These are phyloP conservation scores for Aechmea fasciata DNA, from an alignment of 176 grass and related monocot genomes.

Conservation along the genomic window DNA sequence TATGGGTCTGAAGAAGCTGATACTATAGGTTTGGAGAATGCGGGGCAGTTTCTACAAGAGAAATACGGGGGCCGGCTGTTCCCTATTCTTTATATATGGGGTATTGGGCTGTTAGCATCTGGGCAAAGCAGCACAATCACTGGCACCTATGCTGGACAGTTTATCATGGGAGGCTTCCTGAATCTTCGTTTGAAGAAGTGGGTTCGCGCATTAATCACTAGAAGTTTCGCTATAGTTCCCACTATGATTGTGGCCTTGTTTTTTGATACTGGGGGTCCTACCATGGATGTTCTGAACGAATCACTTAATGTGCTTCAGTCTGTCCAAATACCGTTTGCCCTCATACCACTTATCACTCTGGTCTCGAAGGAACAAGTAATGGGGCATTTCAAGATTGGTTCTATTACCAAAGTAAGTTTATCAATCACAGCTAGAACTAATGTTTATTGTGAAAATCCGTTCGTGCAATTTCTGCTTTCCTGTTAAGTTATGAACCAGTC, in stretches of 20 bases:
- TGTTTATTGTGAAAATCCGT: neutral
- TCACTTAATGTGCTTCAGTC: conserved; percentile 95
- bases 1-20: conserved; percentile 2
- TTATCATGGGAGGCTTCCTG: conserved; percentile 88
- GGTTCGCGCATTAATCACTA: conserved; percentile 71
- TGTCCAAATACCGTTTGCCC: conserved; percentile 91
- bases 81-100: conserved; percentile 93
- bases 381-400: conserved; percentile 69
- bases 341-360: conserved; percentile 83
- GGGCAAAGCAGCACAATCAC: conserved; percentile 93
- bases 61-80: conserved; percentile 68
- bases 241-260: conserved; percentile 84
- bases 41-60: conserved; percentile 78
- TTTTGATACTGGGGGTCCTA: conserved; percentile 85
- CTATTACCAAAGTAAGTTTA: conserved; percentile 71
- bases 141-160: conserved; percentile 87
- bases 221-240: conserved; percentile 81
- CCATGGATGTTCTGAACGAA: conserved; percentile 88
- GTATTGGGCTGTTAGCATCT: conserved; percentile 75
- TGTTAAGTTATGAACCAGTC: neutral
- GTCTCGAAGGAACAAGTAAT: conserved; percentile 92
- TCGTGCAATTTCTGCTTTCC: conserved; percentile 1
- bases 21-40: conserved; percentile 23
- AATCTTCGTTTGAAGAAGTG: conserved; percentile 97
- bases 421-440: conserved; percentile 1